Percentiles rank a stretch among this genome's conserved stretches.
These are phyloP conservation scores for Vinca major DNA, from an alignment of 305 asterid genomes.

Conservation along the genomic window DNA sequence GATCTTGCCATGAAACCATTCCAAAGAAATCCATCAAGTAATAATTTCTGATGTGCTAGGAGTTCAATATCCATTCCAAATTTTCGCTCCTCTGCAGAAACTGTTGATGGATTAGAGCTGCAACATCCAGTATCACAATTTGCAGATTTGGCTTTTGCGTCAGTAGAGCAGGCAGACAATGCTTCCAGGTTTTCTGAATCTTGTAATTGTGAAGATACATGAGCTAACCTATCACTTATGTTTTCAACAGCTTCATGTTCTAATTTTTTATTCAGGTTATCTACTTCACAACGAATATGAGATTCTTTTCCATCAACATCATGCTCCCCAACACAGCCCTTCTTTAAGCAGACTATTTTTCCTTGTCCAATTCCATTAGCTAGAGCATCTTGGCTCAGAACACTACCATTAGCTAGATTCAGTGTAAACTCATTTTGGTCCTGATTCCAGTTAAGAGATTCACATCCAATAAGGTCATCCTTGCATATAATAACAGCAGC, in stretches of 20 bases:
- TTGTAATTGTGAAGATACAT: slow-evolving; percentile 25
- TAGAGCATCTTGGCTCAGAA: slow-evolving; percentile 13
- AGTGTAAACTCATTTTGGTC: slow-evolving; percentile 19
- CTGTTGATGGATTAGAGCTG: slow-evolving; percentile 20
- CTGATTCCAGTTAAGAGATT: slow-evolving; percentile 28
- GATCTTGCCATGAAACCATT: slow-evolving; percentile 69
- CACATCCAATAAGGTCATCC: slow-evolving; percentile 55
- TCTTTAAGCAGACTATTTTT: slow-evolving; percentile 12
- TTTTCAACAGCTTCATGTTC: slow-evolving; percentile 21
- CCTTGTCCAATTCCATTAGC: slow-evolving; percentile 18
- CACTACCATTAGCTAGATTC: slow-evolving; percentile 15
- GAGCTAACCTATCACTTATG: slow-evolving; percentile 28
- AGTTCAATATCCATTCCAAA: slow-evolving; percentile 33
- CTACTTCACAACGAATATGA: slow-evolving; percentile 16
- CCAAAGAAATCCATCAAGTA: slow-evolving; percentile 77
- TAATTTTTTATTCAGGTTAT: slow-evolving; percentile 10
- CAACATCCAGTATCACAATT: slow-evolving; percentile 30
- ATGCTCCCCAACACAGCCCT: slow-evolving; percentile 10
- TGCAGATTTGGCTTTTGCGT: slow-evolving; percentile 10
- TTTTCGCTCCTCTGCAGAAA: slow-evolving; percentile 25
- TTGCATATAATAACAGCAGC: slow-evolving; percentile 56
- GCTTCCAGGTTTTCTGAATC: slow-evolving; percentile 25
- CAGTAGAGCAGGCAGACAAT: slow-evolving; percentile 8
- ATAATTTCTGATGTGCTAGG: slow-evolving; percentile 58
- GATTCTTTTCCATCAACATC: slow-evolving; percentile 12